phyloP scores from a whole-genome alignment of 1,139 yeast species.

The Blastobotrys elegans region DNA sequence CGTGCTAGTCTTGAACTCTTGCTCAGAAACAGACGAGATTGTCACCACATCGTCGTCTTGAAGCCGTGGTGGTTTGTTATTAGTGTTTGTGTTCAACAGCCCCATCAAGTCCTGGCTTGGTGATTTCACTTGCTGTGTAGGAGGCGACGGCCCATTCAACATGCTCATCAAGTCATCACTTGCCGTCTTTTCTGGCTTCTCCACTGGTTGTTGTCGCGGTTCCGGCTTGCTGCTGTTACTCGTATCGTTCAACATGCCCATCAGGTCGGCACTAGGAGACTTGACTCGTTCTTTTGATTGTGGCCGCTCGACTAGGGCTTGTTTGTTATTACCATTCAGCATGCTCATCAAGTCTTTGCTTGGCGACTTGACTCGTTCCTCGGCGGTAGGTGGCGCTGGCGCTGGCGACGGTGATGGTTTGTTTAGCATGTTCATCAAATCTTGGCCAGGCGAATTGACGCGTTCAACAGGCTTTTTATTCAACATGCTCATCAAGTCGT shows the following conservation, averaged over 20 bases:
- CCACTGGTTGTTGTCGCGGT: background rate
- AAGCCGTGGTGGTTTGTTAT: background rate
- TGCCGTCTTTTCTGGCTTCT: background rate
- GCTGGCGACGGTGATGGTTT: no score
- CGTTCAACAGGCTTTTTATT: background rate
- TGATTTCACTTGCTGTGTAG: background rate
- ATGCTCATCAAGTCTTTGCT: conserved; percentile 8
- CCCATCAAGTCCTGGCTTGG: conserved; percentile 6
- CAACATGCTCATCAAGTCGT: conserved; percentile 4
- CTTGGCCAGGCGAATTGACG: background rate
- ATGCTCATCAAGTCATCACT: conserved; percentile 5
- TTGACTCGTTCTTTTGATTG: background rate
- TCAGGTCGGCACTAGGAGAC: conserved; percentile 5
- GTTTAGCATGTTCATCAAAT: conserved; percentile 6
- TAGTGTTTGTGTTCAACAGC: background rate
- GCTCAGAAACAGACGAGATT: background rate
- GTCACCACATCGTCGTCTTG: background rate
- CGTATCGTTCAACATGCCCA: conserved; percentile 7
- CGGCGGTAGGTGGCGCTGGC: background rate
- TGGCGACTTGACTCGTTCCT: conserved; percentile 2
- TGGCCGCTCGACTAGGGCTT: background rate
- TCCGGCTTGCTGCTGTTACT: no score
- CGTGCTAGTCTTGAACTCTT: background rate
- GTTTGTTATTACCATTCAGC: background rate
- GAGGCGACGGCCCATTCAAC: background rate